Percentiles rank a stretch among this genome's conserved stretches.
Evolutionary conservation across 495 filamentous ascomycete species (phyloP).

Genomic region (Stereocaulon alpinum): DNA sequence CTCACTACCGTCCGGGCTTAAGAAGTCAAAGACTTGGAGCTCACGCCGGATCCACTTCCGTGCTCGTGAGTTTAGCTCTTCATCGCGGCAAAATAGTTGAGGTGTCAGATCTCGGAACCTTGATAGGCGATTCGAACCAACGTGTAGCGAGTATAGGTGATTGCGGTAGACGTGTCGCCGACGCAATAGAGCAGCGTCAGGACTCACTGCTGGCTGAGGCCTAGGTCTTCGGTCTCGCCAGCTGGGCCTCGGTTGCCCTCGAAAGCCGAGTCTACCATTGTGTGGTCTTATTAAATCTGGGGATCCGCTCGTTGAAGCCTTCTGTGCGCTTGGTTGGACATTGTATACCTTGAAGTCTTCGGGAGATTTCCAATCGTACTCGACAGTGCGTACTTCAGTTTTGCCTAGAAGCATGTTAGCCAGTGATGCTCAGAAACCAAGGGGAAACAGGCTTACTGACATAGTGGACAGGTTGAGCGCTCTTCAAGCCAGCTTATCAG

Average conservation of each 20-base stretch:
- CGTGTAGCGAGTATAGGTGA: slow-evolving; percentile 68
- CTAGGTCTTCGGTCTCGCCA: slow-evolving; percentile 9
- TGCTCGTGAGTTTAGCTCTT: slow-evolving; percentile 69
- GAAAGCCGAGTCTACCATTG: not conserved
- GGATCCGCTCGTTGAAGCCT: not conserved
- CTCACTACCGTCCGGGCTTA: slow-evolving; percentile 34
- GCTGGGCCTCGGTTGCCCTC: not conserved
- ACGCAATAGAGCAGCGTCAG: slow-evolving; percentile 50
- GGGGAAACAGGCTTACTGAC: slow-evolving; percentile 28
- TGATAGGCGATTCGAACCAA: slow-evolving; percentile 75
- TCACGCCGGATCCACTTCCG: slow-evolving; percentile 81
- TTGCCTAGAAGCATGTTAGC: slow-evolving; percentile 41
- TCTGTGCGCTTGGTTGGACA: slow-evolving; percentile 26
- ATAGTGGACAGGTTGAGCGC: slow-evolving; percentile 64
- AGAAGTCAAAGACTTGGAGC: slow-evolving; percentile 74
- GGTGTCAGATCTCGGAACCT: slow-evolving; percentile 70
- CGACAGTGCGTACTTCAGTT: slow-evolving; percentile 52
- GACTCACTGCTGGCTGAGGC: slow-evolving; percentile 21
- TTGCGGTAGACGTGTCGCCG: slow-evolving; percentile 69
- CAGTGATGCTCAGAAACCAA: slow-evolving; percentile 1
- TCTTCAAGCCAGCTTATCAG: slow-evolving; percentile 74
- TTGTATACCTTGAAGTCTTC: slow-evolving; percentile 45
- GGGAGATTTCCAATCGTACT: slow-evolving; percentile 47
- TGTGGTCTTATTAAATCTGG: not conserved
- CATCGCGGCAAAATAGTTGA: slow-evolving; percentile 47